phyloP scores from a whole-genome alignment of 192 early-diverging fungal genomes.

The Oehlia diaphana region DNA sequence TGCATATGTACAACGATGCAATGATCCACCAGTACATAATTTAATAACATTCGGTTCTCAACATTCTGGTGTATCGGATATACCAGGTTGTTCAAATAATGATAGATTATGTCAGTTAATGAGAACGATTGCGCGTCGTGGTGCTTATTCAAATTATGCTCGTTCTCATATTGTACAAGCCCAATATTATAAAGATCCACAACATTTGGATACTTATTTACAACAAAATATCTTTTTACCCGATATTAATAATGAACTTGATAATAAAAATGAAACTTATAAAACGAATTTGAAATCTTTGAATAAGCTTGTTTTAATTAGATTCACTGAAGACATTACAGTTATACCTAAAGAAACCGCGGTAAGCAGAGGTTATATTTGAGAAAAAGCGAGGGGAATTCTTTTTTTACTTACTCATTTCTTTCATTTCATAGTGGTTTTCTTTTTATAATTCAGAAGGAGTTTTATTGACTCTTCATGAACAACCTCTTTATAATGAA shows the following conservation, averaged over 20 bases:
- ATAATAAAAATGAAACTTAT: constrained; percentile 59
- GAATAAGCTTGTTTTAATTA: constrained; percentile 79
- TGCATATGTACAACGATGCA: constrained; percentile 83
- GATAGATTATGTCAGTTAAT: constrained; percentile 69
- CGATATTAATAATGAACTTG: constrained; percentile 81
- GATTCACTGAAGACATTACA: constrained; percentile 77
- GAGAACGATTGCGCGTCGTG: constrained; percentile 72
- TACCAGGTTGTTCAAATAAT: constrained; percentile 70
- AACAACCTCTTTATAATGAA: constrained; percentile 62
- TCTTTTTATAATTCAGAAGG: constrained; percentile 61
- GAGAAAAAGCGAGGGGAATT: neutral
- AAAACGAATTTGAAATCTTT: constrained; percentile 55
- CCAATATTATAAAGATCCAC: constrained; percentile 86
- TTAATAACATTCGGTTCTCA: constrained; percentile 88
- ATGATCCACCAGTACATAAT: constrained; percentile 66
- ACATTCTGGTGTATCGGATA: constrained; percentile 76
- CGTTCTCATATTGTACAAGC: constrained; percentile 86
- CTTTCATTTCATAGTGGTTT: constrained; percentile 59
- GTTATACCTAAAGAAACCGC: constrained; percentile 65
- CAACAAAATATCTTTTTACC: constrained; percentile 83
- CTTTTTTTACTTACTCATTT: neutral
- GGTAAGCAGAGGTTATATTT: constrained; percentile 38
- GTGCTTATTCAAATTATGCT: constrained; percentile 85
- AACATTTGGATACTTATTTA: constrained; percentile 68
- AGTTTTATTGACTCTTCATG: constrained; percentile 48